These are phyloP conservation scores for Neurospora crassa DNA, from an alignment of 2,329 filamentous ascomycete genomes.

Conservation along the genomic window DNA sequence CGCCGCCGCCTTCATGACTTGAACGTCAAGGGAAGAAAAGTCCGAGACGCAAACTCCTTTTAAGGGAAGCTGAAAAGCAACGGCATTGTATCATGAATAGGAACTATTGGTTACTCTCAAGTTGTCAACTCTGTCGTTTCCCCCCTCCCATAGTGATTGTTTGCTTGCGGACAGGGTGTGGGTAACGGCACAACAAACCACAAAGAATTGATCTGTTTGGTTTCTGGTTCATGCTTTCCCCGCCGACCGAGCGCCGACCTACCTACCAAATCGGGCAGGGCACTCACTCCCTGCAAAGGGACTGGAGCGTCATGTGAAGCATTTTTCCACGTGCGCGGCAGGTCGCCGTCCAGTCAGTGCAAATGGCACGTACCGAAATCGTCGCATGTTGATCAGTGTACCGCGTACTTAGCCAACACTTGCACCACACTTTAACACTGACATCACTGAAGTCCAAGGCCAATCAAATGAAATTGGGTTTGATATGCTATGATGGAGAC, in stretches of 20 bases:
- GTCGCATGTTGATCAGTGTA: neutral
- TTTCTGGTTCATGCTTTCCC: neutral
- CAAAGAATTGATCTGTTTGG: neutral
- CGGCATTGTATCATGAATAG: too few relatives aligned
- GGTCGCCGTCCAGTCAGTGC: neutral
- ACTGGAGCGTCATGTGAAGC: neutral
- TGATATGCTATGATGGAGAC: neutral
- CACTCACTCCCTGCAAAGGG: neutral
- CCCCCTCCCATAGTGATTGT: neutral
- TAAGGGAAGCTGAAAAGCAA: too few relatives aligned
- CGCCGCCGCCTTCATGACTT: neutral
- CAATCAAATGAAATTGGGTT: neutral
- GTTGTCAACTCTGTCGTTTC: neutral
- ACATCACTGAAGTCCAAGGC: neutral
- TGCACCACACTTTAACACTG: neutral
- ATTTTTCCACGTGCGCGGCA: neutral
- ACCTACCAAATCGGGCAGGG: neutral
- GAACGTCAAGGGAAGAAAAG: neutral
- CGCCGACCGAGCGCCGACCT: neutral
- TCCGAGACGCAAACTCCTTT: too few relatives aligned
- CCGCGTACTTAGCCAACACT: neutral
- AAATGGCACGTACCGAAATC: neutral
- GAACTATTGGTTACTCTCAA: neutral
- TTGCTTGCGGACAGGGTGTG: neutral
- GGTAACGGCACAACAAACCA: neutral